phyloP scores from a whole-genome alignment of 2,329 filamentous ascomycete genomes.

The Aspergillus luchuensis region DNA sequence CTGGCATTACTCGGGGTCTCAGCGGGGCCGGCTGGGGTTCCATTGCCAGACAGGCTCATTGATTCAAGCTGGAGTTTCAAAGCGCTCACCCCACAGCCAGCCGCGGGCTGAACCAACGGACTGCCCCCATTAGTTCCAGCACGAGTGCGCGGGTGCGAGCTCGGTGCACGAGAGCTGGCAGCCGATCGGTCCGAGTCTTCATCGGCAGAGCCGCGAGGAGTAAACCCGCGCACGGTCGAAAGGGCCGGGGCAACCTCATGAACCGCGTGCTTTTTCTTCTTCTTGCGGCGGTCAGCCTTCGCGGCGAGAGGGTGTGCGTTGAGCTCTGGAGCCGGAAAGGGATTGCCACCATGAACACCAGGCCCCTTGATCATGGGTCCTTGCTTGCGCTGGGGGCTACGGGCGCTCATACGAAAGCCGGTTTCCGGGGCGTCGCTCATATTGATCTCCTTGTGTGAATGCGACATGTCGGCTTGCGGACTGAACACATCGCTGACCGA shows the following conservation, averaged over 20 bases:
- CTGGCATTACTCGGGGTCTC: slow-evolving; percentile 59
- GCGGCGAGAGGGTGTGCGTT: slow-evolving; percentile 29
- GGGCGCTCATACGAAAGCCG: slow-evolving; percentile 33
- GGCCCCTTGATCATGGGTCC: slow-evolving; percentile 13
- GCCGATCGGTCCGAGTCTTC: slow-evolving; percentile 50
- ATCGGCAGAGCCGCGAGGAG: slow-evolving; percentile 46
- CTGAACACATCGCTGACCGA: slow-evolving; percentile 44
- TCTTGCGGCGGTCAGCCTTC: slow-evolving; percentile 35
- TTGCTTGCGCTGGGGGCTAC: slow-evolving; percentile 27
- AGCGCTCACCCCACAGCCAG: slow-evolving; percentile 73
- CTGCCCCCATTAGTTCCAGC: slow-evolving; percentile 41
- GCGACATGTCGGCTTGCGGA: slow-evolving; percentile 38
- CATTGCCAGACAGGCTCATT: slow-evolving; percentile 66
- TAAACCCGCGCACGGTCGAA: slow-evolving; percentile 49
- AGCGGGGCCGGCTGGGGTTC: slow-evolving; percentile 55
- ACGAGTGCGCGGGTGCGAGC: slow-evolving; percentile 31
- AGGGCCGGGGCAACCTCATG: slow-evolving; percentile 33
- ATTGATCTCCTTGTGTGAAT: slow-evolving; percentile 25
- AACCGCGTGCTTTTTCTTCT: slow-evolving; percentile 46
- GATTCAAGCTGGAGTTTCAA: slow-evolving; percentile 80
- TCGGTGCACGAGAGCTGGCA: slow-evolving; percentile 38
- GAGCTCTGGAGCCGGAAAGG: slow-evolving; percentile 33
- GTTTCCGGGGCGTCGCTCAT: slow-evolving; percentile 25
- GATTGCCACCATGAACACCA: slow-evolving; percentile 24
- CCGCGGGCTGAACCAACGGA: slow-evolving; percentile 54